phyloP scores from a whole-genome alignment of 2,329 filamentous ascomycete species.

The Pseudocercospora pini-densiflorae region DNA sequence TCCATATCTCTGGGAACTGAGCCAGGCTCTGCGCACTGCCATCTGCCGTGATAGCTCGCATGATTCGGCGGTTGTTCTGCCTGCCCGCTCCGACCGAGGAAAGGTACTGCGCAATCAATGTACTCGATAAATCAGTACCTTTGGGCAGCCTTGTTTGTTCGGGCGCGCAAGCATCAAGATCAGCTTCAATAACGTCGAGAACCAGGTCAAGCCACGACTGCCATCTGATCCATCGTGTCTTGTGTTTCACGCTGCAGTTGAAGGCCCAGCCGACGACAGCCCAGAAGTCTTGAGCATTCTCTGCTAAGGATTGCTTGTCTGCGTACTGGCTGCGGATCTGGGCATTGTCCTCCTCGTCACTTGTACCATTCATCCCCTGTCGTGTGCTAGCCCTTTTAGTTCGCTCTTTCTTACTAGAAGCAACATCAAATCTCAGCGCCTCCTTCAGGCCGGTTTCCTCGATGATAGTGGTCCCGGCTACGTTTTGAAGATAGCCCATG shows the following conservation, averaged over 20 bases:
- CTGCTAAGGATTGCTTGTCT: constrained; percentile 70
- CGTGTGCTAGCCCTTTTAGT: constrained; percentile 27
- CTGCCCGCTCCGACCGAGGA: constrained; percentile 43
- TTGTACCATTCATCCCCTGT: constrained; percentile 5
- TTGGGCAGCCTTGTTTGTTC: constrained; percentile 25
- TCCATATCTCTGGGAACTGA: constrained; percentile 69
- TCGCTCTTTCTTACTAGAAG: constrained; percentile 12
- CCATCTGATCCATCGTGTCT: constrained; percentile 81
- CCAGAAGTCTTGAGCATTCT: constrained; percentile 86
- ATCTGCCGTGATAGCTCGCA: constrained; percentile 71
- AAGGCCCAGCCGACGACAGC: constrained; percentile 88
- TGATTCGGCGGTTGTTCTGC: constrained; percentile 57
- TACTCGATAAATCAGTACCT: constrained; percentile 49
- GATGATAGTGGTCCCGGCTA: constrained; percentile 69
- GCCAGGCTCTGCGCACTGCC: constrained; percentile 58
- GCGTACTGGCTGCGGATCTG: constrained; percentile 65
- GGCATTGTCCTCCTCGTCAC: constrained; percentile 48
- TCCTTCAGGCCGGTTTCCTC: constrained; percentile 70
- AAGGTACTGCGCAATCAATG: constrained; percentile 67
- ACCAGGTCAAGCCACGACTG: constrained; percentile 78
- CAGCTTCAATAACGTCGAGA: constrained; percentile 74
- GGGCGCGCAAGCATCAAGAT: constrained; percentile 63
- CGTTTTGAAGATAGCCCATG: constrained; percentile 70
- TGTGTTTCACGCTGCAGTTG: constrained; percentile 78
- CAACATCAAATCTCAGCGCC: constrained; percentile 69